Percentiles rank a stretch among this genome's conserved stretches.
These are phyloP conservation scores for Alternaria metachromatica DNA, from an alignment of 2,329 filamentous ascomycete genomes.

Conservation along the genomic window DNA sequence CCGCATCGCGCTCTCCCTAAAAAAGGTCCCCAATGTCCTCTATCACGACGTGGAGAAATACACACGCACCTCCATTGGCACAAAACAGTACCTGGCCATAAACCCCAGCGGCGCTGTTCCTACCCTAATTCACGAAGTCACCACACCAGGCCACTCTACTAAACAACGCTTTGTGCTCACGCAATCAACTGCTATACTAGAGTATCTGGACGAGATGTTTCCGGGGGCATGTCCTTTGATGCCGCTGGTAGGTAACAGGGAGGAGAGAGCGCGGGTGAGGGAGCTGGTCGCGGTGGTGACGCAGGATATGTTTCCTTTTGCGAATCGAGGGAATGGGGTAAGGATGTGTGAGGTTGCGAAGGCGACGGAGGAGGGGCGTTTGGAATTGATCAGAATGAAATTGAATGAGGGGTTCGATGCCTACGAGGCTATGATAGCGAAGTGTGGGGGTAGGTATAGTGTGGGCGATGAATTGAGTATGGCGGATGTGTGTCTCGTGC, in stretches of 20 bases:
- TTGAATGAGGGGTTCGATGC: slow-evolving; percentile 62
- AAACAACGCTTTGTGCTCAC: neutral
- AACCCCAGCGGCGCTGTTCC: slow-evolving; percentile 54
- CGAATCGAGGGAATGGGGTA: slow-evolving; percentile 63
- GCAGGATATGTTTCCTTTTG: slow-evolving; percentile 66
- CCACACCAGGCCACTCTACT: slow-evolving; percentile 50
- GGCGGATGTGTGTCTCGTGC: slow-evolving; percentile 65
- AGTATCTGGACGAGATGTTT: neutral
- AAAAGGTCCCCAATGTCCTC: slow-evolving; percentile 49
- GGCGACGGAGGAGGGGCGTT: slow-evolving; percentile 25
- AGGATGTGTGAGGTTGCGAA: slow-evolving; percentile 53
- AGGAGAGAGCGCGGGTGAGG: slow-evolving; percentile 58
- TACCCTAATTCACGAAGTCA: slow-evolving; percentile 49
- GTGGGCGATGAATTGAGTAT: slow-evolving; percentile 63
- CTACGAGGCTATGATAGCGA: slow-evolving; percentile 58
- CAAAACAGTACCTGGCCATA: slow-evolving; percentile 60
- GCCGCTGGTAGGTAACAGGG: slow-evolving; percentile 51
- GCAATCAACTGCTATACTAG: neutral
- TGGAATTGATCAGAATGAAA: slow-evolving; percentile 31
- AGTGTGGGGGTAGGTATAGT: slow-evolving; percentile 58
- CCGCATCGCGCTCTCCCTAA: slow-evolving; percentile 65
- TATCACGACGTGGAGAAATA: slow-evolving; percentile 62
- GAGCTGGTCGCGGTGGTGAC: slow-evolving; percentile 62
- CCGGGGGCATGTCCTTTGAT: neutral
- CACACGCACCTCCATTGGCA: slow-evolving; percentile 51